These are phyloP conservation scores for Exidia glandulosa DNA, from an alignment of 768 basidiomycete species.

Conservation along the genomic window DNA sequence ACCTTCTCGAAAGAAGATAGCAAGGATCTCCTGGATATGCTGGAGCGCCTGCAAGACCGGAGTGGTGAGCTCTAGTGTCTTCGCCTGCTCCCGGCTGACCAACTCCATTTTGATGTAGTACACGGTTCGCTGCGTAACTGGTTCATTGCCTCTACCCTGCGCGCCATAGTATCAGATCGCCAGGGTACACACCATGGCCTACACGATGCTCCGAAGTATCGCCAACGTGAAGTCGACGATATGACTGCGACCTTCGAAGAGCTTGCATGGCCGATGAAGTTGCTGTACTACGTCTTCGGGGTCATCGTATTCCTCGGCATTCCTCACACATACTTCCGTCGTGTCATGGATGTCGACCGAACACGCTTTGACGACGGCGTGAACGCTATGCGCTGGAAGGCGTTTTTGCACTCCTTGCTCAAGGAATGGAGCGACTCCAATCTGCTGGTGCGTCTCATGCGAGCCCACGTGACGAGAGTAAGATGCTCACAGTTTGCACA, in stretches of 20 bases:
- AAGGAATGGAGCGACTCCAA: too few relatives aligned
- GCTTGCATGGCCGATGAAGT: background rate
- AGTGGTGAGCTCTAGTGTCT: background rate
- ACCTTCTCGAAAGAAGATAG: background rate
- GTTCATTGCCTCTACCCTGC: background rate
- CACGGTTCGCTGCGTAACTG: background rate
- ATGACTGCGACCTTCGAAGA: background rate
- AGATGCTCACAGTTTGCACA: too few relatives aligned
- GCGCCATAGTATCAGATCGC: background rate
- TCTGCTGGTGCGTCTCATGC: too few relatives aligned
- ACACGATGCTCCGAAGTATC: background rate
- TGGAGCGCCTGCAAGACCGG: background rate
- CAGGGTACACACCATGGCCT: background rate
- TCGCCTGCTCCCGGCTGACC: background rate
- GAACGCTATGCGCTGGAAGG: too few relatives aligned
- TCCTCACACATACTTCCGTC: too few relatives aligned
- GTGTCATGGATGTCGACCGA: too few relatives aligned
- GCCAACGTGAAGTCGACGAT: background rate
- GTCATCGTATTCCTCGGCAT: background rate
- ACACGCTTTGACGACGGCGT: too few relatives aligned
- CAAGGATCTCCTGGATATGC: background rate
- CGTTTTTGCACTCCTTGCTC: too few relatives aligned
- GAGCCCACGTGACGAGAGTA: too few relatives aligned
- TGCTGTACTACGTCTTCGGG: background rate
- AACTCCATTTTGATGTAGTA: too few relatives aligned